Evolutionary conservation across 441 rosid genomes (phyloP), one percentile per base, ranked within the genome.

Genomic region (Gossypium lobatum): DNA sequence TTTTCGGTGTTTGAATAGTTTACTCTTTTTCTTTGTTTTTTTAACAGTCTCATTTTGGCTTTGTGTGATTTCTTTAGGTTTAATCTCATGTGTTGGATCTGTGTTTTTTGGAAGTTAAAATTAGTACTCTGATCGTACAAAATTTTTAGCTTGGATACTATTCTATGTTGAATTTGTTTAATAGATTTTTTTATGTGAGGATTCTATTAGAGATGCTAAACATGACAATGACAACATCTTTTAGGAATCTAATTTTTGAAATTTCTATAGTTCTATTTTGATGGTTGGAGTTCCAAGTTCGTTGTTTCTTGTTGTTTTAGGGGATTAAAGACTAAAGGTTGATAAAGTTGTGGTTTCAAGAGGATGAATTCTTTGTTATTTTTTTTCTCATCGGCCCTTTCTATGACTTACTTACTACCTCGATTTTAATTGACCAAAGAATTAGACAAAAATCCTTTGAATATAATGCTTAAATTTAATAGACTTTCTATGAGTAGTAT

Each of bases 131-230:
- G 20, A 37, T 39, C 18, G 7, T 10, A 9, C 8, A 18, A 26
- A 17, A 55, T 64, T 72, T 9, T 72, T 72, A 58, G 59, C 48
- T 7, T 58, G 17, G 25, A 46, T 73, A 28, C 7, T 37, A 71
- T 58, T 21, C 11, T 20, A 1, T 52, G n/a, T n/a, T 70, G 28
- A 57, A 23, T 57, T 37, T 11, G 20, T 57, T 71, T 39, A 21
- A 59, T 55, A 18, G 53, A 14, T 39, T 42, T 3, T 39, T 39
- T 39, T 39, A 39, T 39, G 3, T 39, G 13, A 39, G 46, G 46
- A 39, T 39, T 39, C 34, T 61, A 5, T 72, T 60, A 14, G 55
- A 45, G 34, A 52, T 14, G 23, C 23, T 69, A 45, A 69, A 25
- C n/a, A 26, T 28, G 58, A 23, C 1, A 11, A 66, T 66, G 72